Evolutionary conservation across 768 basidiomycete species (phyloP), one percentile per base, ranked within the genome.

Genomic region (Cystofilobasidium capitatum): DNA sequence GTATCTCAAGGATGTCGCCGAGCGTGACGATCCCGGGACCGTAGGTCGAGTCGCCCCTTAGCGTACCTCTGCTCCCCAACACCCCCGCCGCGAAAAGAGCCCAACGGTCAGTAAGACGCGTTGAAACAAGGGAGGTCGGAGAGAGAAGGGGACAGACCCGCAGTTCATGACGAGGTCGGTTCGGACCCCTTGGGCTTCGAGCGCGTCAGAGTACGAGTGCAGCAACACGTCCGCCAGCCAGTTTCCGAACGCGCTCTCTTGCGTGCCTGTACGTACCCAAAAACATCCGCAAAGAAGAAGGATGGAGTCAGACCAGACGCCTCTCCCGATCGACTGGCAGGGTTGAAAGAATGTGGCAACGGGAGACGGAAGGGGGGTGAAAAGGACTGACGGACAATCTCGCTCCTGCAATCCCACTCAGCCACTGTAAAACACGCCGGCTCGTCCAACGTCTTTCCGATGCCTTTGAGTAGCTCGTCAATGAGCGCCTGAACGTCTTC

Each of bases 171-270:
- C 66, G 22, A 57, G 26, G 42, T 68, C 66, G 10, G 51, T 58
- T 22, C 26, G 0, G 1, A 31, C 45, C 12, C 59, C 65, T 49
- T 66, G 31, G 17, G 45, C 74, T n/a, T 73, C 47, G 67, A 75
- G 58, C 63, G 73, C 73, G 71, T 77, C 76, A 17, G 75, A 74
- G 69, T 76, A 96, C 0, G 88, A 84, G 75, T 91, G 88, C 70
- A 87, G 79, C 47, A 90, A 75, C 40, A 92, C 83, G 75, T 94
- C 91, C 1, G 89, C 86, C 70, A 92, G 84, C 87, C 88, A 91
- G 73, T 94, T 75, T 24, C 76, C 77, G 31, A 78, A 17, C 1
- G 66, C 60, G 35, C 60, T 62, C 55, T 68, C 66, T 6, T 45
- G 59, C 2, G 66, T 68, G 14, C 65, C 63, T 64, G 40, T 35